Evolutionary conservation across 192 early-diverging fungal species (phyloP), one percentile per base, ranked within the genome.

Genomic region (Coemansia asiatica): DNA sequence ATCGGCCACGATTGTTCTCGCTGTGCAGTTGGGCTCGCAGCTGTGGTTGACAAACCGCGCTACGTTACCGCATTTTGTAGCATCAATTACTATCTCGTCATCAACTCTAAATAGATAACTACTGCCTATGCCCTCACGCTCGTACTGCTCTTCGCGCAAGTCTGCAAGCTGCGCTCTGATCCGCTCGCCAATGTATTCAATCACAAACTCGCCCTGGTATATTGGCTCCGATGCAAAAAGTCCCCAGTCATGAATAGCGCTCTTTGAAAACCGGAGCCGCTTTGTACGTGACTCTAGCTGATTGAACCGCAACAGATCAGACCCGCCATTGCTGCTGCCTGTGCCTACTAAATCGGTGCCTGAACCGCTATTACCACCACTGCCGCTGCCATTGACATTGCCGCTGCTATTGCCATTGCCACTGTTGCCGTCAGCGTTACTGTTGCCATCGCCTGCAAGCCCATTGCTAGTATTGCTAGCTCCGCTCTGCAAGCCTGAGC

Each of bases 11-110:
- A 98, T 95, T 33, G 95, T 90, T 72, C 94, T 94, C 23, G 97
- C 97, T 79, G 85, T 95, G 82, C 96, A 98, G 76, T 99, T 99
- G 40, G 97, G 96, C 92, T 98, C 76, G 76, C 96, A 99, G 74
- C 93, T 93, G 76, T 99, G 98, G 79, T 99, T 98, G 70, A 99
- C 93, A 56, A 99, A 97, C 29, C 96, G 87, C 54, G 98, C 98
- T 68, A 98, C 86, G 73, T 96, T 98, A 61, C 98, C 98, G 69
- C 88, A 92, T 77, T 94, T 92, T 31, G 98, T 99, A 19, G 98
- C 98, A 78, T 99, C 98, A 59, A 99, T 91, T 59, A 98, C 92
- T 27, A 84, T 91, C 64, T 96, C 95, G 56, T 92, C 94, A 67
- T 98, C 96, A 16, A 99, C 88, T 40, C 96, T 85, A 79, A 98